phyloP scores from a whole-genome alignment of 2,329 filamentous ascomycete genomes.

The Pseudogymnoascus sp. region DNA sequence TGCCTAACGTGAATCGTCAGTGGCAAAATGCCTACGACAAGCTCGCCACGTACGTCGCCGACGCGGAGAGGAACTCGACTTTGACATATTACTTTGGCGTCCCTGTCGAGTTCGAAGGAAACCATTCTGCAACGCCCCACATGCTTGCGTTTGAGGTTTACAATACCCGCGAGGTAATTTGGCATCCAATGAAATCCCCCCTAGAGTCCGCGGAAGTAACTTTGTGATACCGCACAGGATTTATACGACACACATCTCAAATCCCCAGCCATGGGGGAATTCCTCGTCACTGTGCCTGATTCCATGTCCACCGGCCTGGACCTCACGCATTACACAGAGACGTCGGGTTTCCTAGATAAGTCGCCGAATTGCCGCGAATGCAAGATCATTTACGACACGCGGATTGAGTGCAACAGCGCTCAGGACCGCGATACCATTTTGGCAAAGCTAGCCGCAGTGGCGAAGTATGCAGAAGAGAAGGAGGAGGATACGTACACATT shows the following conservation, averaged over 20 bases:
- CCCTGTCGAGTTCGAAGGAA: slow-evolving; percentile 28
- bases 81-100: slow-evolving; percentile 37
- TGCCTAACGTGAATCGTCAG: slow-evolving; percentile 16
- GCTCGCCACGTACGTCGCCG: slow-evolving; percentile 30
- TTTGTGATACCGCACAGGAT: slow-evolving; percentile 15
- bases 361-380: slow-evolving; percentile 18
- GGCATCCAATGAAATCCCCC: too few species aligned
- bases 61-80: slow-evolving; percentile 28
- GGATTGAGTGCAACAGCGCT: too few species aligned
- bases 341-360: slow-evolving; percentile 27
- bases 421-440: too few species aligned
- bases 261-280: slow-evolving; percentile 25
- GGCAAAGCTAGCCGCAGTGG: slow-evolving; percentile 26
- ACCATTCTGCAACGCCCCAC: slow-evolving; percentile 24
- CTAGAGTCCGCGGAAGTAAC: too few species aligned
- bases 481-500: slow-evolving; percentile 8
- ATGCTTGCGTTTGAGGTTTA: slow-evolving; percentile 33
- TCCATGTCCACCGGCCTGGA: slow-evolving; percentile 29
- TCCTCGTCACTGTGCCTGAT: slow-evolving; percentile 23
- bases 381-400: too few species aligned
- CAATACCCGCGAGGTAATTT: slow-evolving; percentile 17
- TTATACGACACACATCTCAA: slow-evolving; percentile 28
- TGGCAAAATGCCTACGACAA: slow-evolving; percentile 35
- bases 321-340: slow-evolving; percentile 26
- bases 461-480: slow-evolving; percentile 19